phyloP scores from a whole-genome alignment of 257 asterid genomes.

The Nemophila menziesii region DNA sequence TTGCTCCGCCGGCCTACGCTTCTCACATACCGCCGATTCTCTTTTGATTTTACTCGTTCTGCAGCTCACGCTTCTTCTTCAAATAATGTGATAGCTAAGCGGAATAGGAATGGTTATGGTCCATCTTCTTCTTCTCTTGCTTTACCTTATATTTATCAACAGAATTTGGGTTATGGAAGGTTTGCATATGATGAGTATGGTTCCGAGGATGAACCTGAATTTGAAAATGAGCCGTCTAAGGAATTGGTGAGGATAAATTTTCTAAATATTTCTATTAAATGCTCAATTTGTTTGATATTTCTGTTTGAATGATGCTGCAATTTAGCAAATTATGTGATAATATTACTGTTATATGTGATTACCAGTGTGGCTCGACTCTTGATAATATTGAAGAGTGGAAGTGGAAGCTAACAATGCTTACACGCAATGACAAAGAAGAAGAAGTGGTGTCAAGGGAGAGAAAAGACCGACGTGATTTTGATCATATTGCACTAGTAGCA shows the following conservation, averaged over 20 bases:
- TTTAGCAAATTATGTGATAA: background rate
- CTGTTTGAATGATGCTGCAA: background rate
- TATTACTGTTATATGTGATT: conserved; percentile 14
- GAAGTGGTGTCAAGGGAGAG: conserved; percentile 67
- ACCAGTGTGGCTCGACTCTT: conserved; percentile 54
- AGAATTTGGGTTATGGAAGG: conserved; percentile 50
- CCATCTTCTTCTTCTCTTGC: conserved; percentile 16
- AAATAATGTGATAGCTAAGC: conserved; percentile 22
- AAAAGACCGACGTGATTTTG: conserved; percentile 82
- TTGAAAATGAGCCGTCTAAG: conserved; percentile 52
- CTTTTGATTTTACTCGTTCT: conserved; percentile 21
- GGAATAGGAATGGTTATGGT: conserved; percentile 18
- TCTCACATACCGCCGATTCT: conserved; percentile 10
- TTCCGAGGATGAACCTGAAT: conserved; percentile 45
- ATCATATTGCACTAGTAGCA: conserved; percentile 67
- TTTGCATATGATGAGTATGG: conserved; percentile 55
- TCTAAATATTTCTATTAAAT: background rate
- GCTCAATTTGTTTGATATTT: background rate
- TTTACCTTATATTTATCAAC: conserved; percentile 41
- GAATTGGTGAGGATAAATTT: conserved; percentile 32
- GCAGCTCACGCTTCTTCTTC: conserved; percentile 22
- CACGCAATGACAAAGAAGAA: conserved; percentile 50
- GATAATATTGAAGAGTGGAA: conserved; percentile 90
- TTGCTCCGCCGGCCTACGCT: background rate
- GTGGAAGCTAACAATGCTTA: conserved; percentile 53